phyloP scores from a whole-genome alignment of 108 stramenopile species.

The Epipyxis sp. region DNA sequence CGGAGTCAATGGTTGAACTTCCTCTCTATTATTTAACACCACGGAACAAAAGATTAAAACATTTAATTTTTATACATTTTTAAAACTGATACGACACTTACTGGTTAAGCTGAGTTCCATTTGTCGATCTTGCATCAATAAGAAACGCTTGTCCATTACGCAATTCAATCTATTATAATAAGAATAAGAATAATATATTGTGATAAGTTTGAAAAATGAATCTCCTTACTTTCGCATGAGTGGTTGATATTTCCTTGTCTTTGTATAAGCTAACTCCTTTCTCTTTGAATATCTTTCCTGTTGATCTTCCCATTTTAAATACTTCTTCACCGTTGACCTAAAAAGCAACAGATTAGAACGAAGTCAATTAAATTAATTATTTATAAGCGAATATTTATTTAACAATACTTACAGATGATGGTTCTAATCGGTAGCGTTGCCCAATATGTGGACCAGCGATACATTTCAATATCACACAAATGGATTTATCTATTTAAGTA shows the following conservation, averaged over 20 bases:
- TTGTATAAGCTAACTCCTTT: constrained; percentile 30
- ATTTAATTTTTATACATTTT: too few relatives aligned
- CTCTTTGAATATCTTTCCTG: constrained; percentile 34
- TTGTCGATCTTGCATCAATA: background rate
- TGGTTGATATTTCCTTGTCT: constrained; percentile 38
- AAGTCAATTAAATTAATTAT: background rate
- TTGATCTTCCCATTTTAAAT: constrained; percentile 28
- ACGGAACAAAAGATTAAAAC: background rate
- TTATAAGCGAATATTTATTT: background rate
- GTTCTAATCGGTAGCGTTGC: constrained; percentile 20
- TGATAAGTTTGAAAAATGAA: background rate
- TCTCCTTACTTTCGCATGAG: constrained; percentile 24
- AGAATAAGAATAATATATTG: background rate
- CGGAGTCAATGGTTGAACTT: background rate
- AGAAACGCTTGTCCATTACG: constrained; percentile 27
- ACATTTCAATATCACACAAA: constrained; percentile 14
- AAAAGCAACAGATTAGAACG: background rate
- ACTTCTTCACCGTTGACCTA: constrained; percentile 17
- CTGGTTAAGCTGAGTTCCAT: constrained; percentile 33
- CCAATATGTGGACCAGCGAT: constrained; percentile 34
- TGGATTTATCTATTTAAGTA: background rate
- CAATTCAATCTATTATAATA: constrained; percentile 18
- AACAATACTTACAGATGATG: constrained; percentile 14
- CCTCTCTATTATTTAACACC: constrained; percentile 20
- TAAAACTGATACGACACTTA: background rate